These are phyloP conservation scores for Parastagonospora nodorum DNA, from an alignment of 2,329 filamentous ascomycete genomes.

Conservation along the genomic window DNA sequence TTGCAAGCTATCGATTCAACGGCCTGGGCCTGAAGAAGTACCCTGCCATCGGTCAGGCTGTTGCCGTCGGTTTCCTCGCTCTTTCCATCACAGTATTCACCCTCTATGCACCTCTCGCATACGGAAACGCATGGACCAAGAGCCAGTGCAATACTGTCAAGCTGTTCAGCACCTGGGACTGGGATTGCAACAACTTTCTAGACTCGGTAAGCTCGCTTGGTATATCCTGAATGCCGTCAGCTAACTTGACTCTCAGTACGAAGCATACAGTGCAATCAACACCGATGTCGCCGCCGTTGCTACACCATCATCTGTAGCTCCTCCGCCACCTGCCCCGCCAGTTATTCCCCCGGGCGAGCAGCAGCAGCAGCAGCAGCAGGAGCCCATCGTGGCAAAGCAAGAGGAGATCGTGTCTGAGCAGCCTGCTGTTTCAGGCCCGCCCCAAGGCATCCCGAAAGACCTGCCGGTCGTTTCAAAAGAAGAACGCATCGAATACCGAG, in stretches of 20 bases:
- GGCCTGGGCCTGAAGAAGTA: constrained; percentile 70
- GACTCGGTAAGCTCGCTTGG: constrained; percentile 71
- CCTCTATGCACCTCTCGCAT: constrained; percentile 86
- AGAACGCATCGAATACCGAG: constrained; percentile 90
- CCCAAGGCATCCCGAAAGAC: constrained; percentile 29
- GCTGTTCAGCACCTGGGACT: constrained; percentile 89
- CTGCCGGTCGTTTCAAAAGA: constrained; percentile 61
- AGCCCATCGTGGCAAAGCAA: constrained; percentile 19
- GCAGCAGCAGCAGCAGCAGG: constrained; percentile 15
- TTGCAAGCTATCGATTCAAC: constrained; percentile 73
- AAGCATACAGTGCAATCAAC: constrained; percentile 30
- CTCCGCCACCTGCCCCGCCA: constrained; percentile 25
- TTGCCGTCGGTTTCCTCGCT: constrained; percentile 74
- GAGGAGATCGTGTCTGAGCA: constrained; percentile 33
- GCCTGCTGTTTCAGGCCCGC: constrained; percentile 37
- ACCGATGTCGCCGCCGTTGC: constrained; percentile 26
- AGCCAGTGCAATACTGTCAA: constrained; percentile 84
- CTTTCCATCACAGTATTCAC: constrained; percentile 77
- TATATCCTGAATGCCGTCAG: constrained; percentile 10
- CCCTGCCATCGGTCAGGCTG: constrained; percentile 74
- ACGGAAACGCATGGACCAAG: constrained; percentile 94
- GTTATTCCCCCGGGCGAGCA: constrained; percentile 12
- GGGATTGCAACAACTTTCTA: constrained; percentile 95
- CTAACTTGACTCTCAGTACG: constrained; percentile 31
- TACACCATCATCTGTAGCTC: constrained; percentile 32